Conservation (phyloP, 78 protist genomes). For the Dictyostelium brefeldianum region DNA sequence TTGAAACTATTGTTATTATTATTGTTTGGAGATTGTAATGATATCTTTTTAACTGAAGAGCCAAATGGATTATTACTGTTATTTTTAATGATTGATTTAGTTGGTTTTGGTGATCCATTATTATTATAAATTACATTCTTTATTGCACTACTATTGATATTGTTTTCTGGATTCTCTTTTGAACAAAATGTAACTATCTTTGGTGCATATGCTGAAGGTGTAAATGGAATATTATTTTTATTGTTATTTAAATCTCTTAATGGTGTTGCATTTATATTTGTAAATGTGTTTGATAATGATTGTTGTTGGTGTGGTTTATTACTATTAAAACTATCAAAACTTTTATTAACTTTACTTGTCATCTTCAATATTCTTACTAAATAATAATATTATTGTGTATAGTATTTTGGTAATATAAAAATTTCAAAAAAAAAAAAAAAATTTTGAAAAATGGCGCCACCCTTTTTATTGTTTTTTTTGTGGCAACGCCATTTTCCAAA, state of each 20-base stretch:
- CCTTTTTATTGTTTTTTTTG: too few relatives aligned
- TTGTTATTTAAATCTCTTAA: not conserved
- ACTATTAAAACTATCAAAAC: too few relatives aligned
- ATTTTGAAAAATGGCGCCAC: too few relatives aligned
- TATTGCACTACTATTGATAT: not conserved
- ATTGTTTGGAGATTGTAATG: not conserved
- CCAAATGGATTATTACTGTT: too few relatives aligned
- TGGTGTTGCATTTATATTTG: not conserved
- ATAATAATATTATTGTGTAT: too few relatives aligned
- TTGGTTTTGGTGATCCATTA: not conserved
- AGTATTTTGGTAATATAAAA: too few relatives aligned
- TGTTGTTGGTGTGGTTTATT: not conserved
- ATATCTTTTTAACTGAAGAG: not conserved
- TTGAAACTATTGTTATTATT: not conserved
- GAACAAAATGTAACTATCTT: not conserved
- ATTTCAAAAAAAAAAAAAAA: too few relatives aligned
- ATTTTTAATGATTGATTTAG: too few relatives aligned
- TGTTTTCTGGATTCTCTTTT: not conserved
- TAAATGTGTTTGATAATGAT: not conserved
- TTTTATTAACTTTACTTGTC: too few relatives aligned
- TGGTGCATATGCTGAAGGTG: not conserved
- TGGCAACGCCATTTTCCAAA: too few relatives aligned
- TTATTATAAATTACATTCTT: not conserved
- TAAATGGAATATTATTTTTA: not conserved
- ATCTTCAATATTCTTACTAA: too few relatives aligned